A percentile compares a stretch with the other conserved stretches of the same genome.
phyloP scores from a whole-genome alignment of 192 early-diverging fungal species.

The Cetraspora pellucida region DNA sequence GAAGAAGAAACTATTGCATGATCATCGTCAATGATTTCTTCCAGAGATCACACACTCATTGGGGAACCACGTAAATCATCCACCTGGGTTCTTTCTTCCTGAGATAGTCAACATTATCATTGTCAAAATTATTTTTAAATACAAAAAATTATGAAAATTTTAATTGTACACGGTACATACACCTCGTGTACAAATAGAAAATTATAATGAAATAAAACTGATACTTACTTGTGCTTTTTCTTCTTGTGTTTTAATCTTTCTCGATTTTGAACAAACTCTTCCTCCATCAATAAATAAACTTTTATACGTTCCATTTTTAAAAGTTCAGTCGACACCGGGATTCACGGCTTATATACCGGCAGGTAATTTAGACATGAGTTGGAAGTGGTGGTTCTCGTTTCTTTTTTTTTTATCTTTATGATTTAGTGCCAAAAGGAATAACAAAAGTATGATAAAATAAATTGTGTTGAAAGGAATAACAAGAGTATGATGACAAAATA shows the following conservation, averaged over 20 bases:
- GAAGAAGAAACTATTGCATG: constrained; percentile 99
- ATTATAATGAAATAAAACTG: not conserved
- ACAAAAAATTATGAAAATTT: too few relatives aligned
- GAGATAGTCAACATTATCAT: too few relatives aligned
- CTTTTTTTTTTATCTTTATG: too few relatives aligned
- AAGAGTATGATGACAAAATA: too few relatives aligned
- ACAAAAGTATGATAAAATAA: too few relatives aligned
- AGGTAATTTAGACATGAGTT: constrained; percentile 94
- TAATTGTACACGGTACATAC: too few relatives aligned
- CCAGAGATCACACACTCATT: constrained; percentile 93
- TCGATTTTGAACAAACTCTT: constrained; percentile 99
- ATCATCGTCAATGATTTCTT: constrained; percentile 99
- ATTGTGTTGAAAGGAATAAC: too few relatives aligned
- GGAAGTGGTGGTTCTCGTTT: constrained; percentile 99
- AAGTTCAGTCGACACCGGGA: constrained; percentile 96
- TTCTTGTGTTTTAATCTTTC: constrained; percentile 94
- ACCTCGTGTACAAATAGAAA: not conserved
- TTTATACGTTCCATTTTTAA: too few relatives aligned
- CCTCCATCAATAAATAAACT: constrained; percentile 95
- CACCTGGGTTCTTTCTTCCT: constrained; percentile 92
- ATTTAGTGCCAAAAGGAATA: too few relatives aligned
- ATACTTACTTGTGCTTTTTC: constrained; percentile 64
- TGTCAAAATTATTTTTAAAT: too few relatives aligned
- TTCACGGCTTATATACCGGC: constrained; percentile 89
- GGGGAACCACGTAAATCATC: constrained; percentile 96